phyloP scores from a whole-genome alignment of 2,329 filamentous ascomycete genomes.

The Calonectria hongkongensis region DNA sequence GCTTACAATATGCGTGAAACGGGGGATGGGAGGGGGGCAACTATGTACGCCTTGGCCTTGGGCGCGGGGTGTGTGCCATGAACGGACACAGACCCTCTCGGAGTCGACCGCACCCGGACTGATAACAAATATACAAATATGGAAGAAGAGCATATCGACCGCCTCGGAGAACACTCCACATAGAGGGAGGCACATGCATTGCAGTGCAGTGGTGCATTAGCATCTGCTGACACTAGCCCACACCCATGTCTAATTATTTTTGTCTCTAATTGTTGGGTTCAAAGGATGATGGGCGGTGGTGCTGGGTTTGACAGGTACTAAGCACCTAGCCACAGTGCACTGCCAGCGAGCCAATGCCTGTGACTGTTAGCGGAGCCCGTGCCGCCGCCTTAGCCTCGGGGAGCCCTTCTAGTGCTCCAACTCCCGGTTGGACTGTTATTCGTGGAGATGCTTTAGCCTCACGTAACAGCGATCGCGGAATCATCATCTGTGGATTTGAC shows the following conservation, averaged over 20 bases:
- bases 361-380: constrained; percentile 27
- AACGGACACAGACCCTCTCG: constrained; percentile 33
- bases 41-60: constrained; percentile 17
- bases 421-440: constrained; percentile 9
- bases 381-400: constrained; percentile 11
- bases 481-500: constrained; percentile 25
- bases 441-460: constrained; percentile 28
- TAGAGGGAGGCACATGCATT: constrained; percentile 12
- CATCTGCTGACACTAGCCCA: background rate
- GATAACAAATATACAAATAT: constrained; percentile 24
- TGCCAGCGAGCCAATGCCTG: constrained; percentile 26
- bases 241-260: constrained; percentile 7
- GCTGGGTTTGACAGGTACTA: constrained; percentile 13
- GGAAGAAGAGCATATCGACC: background rate
- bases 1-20: constrained; percentile 53
- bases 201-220: background rate
- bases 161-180: background rate
- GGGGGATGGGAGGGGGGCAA: constrained; percentile 44
- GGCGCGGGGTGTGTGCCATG: constrained; percentile 41
- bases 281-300: background rate
- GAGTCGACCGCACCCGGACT: constrained; percentile 47
- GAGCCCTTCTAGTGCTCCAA: background rate
- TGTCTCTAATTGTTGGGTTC: background rate
- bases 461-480: constrained; percentile 31
- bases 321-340: constrained; percentile 1